phyloP scores from a whole-genome alignment of 1,284 basidiomycete genomes.

The Takashimella koratensis region DNA sequence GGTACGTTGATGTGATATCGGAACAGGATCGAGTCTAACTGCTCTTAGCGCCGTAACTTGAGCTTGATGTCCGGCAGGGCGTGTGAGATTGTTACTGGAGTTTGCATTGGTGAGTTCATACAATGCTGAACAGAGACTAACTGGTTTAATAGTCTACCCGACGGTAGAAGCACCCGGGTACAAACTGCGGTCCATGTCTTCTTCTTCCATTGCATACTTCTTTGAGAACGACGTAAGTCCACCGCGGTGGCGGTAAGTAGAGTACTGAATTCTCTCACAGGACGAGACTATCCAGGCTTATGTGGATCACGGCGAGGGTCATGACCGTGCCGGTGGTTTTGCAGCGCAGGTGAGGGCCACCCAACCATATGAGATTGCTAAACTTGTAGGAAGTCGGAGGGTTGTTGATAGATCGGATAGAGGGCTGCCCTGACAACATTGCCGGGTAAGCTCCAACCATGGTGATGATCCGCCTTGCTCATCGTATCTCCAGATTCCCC shows the following conservation, averaged over 20 bases:
- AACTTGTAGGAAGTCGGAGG: constrained; percentile 67
- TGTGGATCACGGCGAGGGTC: constrained; percentile 80
- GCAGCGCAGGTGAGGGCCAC: constrained; percentile 70
- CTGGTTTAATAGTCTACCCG: constrained; percentile 64
- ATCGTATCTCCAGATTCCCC: constrained; percentile 34
- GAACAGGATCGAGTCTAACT: not conserved
- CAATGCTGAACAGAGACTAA: not conserved
- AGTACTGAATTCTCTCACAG: constrained; percentile 10
- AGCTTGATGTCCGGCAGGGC: constrained; percentile 73
- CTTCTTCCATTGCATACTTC: constrained; percentile 76
- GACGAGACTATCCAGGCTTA: constrained; percentile 69
- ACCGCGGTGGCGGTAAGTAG: too few relatives aligned
- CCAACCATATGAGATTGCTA: not conserved
- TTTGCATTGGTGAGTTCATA: constrained; percentile 68
- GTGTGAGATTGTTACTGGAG: constrained; percentile 88
- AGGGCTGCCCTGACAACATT: constrained; percentile 89
- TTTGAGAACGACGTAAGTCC: constrained; percentile 60
- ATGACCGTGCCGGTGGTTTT: constrained; percentile 90
- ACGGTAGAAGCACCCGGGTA: constrained; percentile 81
- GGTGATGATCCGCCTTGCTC: not conserved
- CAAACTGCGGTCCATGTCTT: constrained; percentile 77
- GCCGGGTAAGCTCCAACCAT: constrained; percentile 57
- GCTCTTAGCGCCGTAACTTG: not conserved
- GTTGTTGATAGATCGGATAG: constrained; percentile 72
- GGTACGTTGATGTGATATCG: constrained; percentile 21